These are phyloP conservation scores for Nectriaceae sp. DNA, from an alignment of 2,329 filamentous ascomycete genomes.

Conservation along the genomic window DNA sequence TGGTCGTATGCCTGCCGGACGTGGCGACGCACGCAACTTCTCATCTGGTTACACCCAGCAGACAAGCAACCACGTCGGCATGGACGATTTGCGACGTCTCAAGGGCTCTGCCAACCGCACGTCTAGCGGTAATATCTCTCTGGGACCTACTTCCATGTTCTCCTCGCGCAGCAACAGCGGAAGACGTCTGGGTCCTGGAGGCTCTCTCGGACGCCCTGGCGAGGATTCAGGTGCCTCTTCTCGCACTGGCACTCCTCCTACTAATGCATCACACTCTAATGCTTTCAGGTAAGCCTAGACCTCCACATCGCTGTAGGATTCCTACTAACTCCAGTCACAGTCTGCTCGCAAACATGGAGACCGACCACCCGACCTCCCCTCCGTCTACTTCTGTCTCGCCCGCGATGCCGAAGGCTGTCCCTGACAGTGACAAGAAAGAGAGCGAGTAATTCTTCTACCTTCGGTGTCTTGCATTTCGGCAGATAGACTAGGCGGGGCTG, in stretches of 20 bases:
- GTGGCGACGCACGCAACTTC: constrained; percentile 86
- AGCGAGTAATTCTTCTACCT: constrained; percentile 41
- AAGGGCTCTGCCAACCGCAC: constrained; percentile 62
- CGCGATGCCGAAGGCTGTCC: constrained; percentile 62
- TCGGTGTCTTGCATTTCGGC: constrained; percentile 49
- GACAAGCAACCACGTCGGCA: constrained; percentile 82
- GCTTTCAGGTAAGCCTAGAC: constrained; percentile 85
- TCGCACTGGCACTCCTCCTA: constrained; percentile 84
- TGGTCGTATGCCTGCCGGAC: constrained; percentile 72
- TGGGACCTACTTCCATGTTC: constrained; percentile 87
- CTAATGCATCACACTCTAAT: constrained; percentile 72
- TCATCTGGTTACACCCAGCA: constrained; percentile 71
- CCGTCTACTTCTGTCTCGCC: constrained; percentile 69
- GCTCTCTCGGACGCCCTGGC: constrained; percentile 69
- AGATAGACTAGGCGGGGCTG: constrained; percentile 53
- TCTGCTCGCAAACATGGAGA: constrained; percentile 62
- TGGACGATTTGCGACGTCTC: constrained; percentile 88
- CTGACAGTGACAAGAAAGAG: constrained; percentile 58
- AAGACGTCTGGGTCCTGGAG: constrained; percentile 75
- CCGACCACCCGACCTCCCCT: constrained; percentile 67
- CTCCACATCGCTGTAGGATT: too few relatives aligned
- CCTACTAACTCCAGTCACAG: constrained; percentile 33
- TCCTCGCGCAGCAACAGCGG: constrained; percentile 89
- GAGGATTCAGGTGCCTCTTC: constrained; percentile 89
- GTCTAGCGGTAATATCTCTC: constrained; percentile 62